Evolutionary conservation across 2,329 filamentous ascomycete genomes (phyloP).

Genomic region (Aspergillus fumigatus): DNA sequence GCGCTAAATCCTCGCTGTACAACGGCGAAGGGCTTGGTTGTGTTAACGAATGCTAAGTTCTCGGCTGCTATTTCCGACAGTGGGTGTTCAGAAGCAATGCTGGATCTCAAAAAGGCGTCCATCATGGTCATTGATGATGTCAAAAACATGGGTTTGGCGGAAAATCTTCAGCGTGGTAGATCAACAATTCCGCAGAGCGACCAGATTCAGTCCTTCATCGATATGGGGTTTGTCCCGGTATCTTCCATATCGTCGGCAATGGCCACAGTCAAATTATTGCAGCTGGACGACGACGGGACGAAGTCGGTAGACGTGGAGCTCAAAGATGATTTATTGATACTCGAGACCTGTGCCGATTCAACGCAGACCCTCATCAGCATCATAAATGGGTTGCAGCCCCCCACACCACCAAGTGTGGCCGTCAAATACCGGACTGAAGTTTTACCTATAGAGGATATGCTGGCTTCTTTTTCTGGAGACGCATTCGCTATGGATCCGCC

Average conservation of each 20-base stretch:
- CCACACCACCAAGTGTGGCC: conserved; percentile 74
- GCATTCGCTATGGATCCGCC: conserved; percentile 55
- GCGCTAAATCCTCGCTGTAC: conserved; percentile 77
- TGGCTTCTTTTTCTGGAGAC: conserved; percentile 85
- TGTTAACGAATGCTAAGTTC: conserved; percentile 72
- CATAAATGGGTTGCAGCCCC: conserved; percentile 74
- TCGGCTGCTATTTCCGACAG: conserved; percentile 63
- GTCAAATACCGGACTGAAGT: conserved; percentile 84
- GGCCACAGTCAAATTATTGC: conserved; percentile 57
- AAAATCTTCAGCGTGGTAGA: conserved; percentile 27
- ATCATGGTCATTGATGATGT: conserved; percentile 78
- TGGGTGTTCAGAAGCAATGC: conserved; percentile 57
- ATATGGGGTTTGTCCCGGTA: conserved; percentile 76
- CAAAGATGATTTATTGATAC: conserved; percentile 76
- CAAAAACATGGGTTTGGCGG: conserved; percentile 42
- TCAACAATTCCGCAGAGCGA: conserved; percentile 30
- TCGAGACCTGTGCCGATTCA: conserved; percentile 95
- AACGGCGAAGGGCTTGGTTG: conserved; percentile 70
- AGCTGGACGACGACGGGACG: conserved; percentile 53
- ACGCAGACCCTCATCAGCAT: conserved; percentile 84
- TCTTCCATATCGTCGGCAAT: conserved; percentile 82
- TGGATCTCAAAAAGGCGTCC: conserved; percentile 74
- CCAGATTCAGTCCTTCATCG: conserved; percentile 49
- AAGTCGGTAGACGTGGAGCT: conserved; percentile 75
- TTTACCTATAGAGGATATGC: conserved; percentile 78